Percentiles rank a stretch among this genome's conserved stretches.
Evolutionary conservation across 768 basidiomycete genomes (phyloP).

Genomic region (Cystobasidium tubakii): DNA sequence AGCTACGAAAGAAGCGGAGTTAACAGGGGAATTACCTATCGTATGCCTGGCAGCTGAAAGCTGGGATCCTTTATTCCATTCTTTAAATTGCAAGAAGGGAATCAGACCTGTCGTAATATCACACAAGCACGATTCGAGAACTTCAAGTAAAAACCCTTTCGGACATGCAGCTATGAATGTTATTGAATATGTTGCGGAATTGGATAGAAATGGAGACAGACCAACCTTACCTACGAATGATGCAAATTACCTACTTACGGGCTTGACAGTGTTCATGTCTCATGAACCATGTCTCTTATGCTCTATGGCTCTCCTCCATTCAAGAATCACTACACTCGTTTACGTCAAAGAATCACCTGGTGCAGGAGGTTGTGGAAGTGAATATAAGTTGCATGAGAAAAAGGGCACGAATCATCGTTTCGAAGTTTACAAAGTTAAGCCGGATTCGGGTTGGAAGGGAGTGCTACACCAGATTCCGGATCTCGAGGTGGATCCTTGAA

Average conservation of each 20-base stretch:
- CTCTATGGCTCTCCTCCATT: constrained; percentile 90
- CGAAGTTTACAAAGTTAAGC: constrained; percentile 21
- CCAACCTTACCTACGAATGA: constrained; percentile 55
- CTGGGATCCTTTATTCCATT: constrained; percentile 6
- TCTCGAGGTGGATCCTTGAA: constrained; percentile 19
- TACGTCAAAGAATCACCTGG: constrained; percentile 62
- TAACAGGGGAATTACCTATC: neutral
- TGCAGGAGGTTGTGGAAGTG: constrained; percentile 78
- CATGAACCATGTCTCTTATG: constrained; percentile 99
- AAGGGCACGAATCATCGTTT: constrained; percentile 34
- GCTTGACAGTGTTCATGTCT: constrained; percentile 73
- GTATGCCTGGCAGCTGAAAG: constrained; percentile 16
- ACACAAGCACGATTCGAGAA: constrained; percentile 65
- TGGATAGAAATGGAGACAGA: constrained; percentile 39
- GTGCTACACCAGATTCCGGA: neutral
- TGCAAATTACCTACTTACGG: constrained; percentile 79
- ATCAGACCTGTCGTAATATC: constrained; percentile 39
- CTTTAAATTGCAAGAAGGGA: neutral
- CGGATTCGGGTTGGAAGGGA: constrained; percentile 15
- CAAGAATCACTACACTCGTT: constrained; percentile 77
- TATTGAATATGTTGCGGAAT: constrained; percentile 50
- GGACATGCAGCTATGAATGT: constrained; percentile 77
- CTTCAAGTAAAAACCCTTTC: constrained; percentile 65
- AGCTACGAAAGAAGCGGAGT: neutral
- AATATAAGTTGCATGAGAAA: constrained; percentile 63